A percentile compares a stretch with the other conserved stretches of the same genome.
These are phyloP conservation scores for Phoma sp. DNA, from an alignment of 2,329 filamentous ascomycete genomes.

Conservation along the genomic window DNA sequence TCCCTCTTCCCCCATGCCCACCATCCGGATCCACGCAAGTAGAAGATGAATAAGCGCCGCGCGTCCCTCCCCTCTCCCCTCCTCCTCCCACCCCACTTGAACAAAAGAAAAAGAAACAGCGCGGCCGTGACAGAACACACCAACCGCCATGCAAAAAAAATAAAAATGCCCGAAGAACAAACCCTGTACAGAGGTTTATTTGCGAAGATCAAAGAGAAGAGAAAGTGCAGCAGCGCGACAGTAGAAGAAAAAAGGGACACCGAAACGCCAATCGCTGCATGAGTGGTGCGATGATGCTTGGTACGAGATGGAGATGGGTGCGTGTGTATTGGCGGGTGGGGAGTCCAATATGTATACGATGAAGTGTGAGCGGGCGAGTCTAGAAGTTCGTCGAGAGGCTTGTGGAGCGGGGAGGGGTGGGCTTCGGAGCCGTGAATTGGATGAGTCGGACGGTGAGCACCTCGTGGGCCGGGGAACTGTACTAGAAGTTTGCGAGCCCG, in stretches of 20 bases:
- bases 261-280: slow-evolving; percentile 39
- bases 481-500: slow-evolving; percentile 85
- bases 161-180: background rate
- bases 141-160: slow-evolving; percentile 14
- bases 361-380: background rate
- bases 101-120: background rate
- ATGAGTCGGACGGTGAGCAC: background rate
- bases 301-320: slow-evolving; percentile 4
- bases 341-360: slow-evolving; percentile 15
- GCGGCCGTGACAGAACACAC: background rate
- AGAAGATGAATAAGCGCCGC: too few relatives aligned
- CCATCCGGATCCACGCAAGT: too few relatives aligned
- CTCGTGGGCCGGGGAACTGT: background rate
- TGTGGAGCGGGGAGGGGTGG: background rate
- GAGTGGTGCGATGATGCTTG: slow-evolving; percentile 24
- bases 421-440: background rate
- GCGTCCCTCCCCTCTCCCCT: too few relatives aligned
- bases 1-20: too few relatives aligned
- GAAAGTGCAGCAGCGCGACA: background rate
- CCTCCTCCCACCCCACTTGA: too few relatives aligned
- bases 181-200: too few relatives aligned
- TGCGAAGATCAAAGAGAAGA: background rate
- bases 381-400: slow-evolving; percentile 7
- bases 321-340: slow-evolving; percentile 4
- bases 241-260: slow-evolving; percentile 10